Conservation (phyloP, 2,329 filamentous ascomycete species). For the Pleomassaria siparia region DNA sequence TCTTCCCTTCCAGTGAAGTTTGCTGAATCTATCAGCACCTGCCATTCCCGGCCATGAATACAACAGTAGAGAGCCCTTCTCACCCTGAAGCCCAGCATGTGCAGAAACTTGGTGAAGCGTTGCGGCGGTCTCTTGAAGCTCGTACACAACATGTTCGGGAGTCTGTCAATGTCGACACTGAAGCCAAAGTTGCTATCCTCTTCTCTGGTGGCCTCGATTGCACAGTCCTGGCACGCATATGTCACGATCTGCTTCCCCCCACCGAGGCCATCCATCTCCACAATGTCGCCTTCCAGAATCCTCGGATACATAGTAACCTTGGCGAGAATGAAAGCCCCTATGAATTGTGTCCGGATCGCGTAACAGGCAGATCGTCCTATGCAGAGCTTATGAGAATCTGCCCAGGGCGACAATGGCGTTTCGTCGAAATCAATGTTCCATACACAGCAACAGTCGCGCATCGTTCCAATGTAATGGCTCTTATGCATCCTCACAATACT, state of each 20-base stretch:
- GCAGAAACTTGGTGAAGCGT: conserved; percentile 18
- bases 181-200: conserved; percentile 69
- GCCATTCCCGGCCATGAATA: conserved; percentile 51
- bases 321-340: conserved; percentile 54
- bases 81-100: conserved; percentile 33
- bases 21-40: conserved; percentile 18
- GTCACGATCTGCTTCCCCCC: conserved; percentile 71
- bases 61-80: conserved; percentile 22
- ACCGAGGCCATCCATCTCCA: conserved; percentile 78
- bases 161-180: conserved; percentile 14
- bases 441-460: conserved; percentile 73
- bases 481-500: conserved; percentile 93
- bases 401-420: conserved; percentile 74
- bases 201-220: conserved; percentile 97
- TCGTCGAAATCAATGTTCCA: conserved; percentile 81
- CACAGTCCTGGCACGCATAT: conserved; percentile 78
- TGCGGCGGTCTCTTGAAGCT: conserved; percentile 60
- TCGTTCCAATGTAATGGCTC: conserved; percentile 66
- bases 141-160: conserved; percentile 48
- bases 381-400: conserved; percentile 72
- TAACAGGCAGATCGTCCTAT: conserved; percentile 80
- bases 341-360: conserved; percentile 85
- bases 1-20: conserved; percentile 6
- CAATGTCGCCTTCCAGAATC: conserved; percentile 97
- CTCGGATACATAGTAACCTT: conserved; percentile 57